Evolutionary conservation across 192 early-diverging fungal species (phyloP).

Genomic region (Lobosporangium transversale): DNA sequence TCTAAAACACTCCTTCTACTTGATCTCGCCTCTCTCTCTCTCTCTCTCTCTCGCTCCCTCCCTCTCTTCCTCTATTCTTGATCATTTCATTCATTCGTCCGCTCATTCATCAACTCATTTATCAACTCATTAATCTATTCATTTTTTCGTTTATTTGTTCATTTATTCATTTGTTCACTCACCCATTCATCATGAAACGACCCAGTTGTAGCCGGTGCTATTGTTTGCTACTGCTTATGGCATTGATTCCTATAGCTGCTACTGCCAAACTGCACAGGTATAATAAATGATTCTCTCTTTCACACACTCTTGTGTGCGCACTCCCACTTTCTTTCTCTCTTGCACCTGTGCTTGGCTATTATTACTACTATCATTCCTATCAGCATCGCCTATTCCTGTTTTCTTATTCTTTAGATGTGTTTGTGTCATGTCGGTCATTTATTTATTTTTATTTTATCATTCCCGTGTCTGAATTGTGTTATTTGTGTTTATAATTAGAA

Average conservation of each 20-base stretch:
- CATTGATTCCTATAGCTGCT: constrained; percentile 11
- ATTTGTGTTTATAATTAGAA: constrained; percentile 36
- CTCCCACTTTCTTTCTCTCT: too few relatives aligned
- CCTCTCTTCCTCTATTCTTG: not conserved
- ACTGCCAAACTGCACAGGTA: constrained; percentile 32
- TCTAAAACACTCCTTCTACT: not conserved
- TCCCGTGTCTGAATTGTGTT: too few relatives aligned
- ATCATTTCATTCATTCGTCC: too few relatives aligned
- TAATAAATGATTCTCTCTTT: not conserved
- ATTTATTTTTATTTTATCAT: too few relatives aligned
- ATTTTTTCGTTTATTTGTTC: not conserved
- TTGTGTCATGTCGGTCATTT: too few relatives aligned
- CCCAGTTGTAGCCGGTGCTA: constrained; percentile 14
- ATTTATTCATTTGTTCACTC: too few relatives aligned
- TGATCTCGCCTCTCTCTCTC: not conserved
- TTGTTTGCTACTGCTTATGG: constrained; percentile 15
- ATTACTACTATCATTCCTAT: not conserved
- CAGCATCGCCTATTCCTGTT: not conserved
- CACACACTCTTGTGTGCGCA: not conserved
- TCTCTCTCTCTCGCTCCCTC: not conserved
- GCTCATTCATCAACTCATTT: not conserved
- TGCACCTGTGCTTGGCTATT: too few relatives aligned
- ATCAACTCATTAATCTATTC: not conserved
- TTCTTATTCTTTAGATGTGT: too few relatives aligned
- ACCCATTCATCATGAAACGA: constrained; percentile 10